Percentiles rank a stretch among this genome's conserved stretches.
phyloP scores from a whole-genome alignment of 257 asterid genomes.

The Solanum pimpinellifolium region DNA sequence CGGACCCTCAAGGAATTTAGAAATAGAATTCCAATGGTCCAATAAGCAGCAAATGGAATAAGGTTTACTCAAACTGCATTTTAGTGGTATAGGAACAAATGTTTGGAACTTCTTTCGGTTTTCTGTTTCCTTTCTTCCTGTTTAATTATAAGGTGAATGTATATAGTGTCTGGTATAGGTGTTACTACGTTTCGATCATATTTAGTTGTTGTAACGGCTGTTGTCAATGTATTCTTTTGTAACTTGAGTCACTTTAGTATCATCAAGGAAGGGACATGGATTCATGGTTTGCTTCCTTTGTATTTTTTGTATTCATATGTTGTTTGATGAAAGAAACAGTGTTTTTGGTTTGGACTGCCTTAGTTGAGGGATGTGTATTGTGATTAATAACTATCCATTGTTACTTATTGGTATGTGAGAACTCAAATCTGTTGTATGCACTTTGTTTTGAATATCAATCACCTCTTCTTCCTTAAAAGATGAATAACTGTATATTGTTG shows the following conservation, averaged over 20 bases:
- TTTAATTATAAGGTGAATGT: constrained; percentile 17
- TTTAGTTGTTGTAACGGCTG: constrained; percentile 6
- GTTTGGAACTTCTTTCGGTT: not conserved
- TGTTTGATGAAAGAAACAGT: not conserved
- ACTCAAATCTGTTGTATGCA: not conserved
- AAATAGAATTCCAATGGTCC: constrained; percentile 95
- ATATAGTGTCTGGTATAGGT: constrained; percentile 24
- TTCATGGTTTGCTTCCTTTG: constrained; percentile 8
- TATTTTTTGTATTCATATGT: not conserved
- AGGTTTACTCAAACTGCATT: constrained; percentile 1
- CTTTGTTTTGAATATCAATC: not conserved
- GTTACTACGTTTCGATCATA: constrained; percentile 5
- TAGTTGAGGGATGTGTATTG: not conserved
- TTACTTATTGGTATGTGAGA: not conserved
- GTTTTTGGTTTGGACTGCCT: not conserved
- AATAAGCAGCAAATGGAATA: constrained; percentile 25
- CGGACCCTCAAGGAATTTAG: constrained; percentile 86
- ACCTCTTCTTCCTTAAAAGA: not conserved
- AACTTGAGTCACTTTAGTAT: constrained; percentile 12
- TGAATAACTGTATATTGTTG: not conserved
- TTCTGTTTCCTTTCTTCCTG: not conserved
- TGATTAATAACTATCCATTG: not conserved
- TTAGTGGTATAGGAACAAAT: constrained; percentile 2
- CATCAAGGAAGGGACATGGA: not conserved
- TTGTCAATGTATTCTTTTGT: constrained; percentile 26